phyloP scores from a whole-genome alignment of 2,329 filamentous ascomycete species.

The Beauveria pseudobassiana region DNA sequence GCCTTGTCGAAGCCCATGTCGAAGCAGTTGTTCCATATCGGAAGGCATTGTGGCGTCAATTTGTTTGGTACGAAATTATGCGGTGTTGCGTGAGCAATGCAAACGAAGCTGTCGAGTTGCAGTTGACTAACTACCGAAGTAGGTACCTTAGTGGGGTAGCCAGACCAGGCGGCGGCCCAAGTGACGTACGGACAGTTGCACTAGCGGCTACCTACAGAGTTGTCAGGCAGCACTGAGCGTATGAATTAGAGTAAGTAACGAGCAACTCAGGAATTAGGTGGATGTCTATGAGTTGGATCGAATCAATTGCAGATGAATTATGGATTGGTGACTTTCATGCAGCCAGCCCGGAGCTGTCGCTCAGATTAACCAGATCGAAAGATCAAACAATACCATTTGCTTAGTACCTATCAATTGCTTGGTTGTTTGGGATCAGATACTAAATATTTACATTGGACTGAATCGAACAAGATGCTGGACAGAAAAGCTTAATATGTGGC shows the following conservation, averaged over 20 bases:
- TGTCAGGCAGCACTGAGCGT: background rate
- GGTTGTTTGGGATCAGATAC: no score
- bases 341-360: no score
- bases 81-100: background rate
- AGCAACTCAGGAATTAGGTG: background rate
- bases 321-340: background rate
- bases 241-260: background rate
- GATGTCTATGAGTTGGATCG: no score
- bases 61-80: background rate
- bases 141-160: background rate
- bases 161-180: background rate
- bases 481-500: no score
- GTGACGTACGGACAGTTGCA: background rate
- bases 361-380: no score
- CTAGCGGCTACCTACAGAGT: background rate
- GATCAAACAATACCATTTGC: no score
- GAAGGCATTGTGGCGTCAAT: conserved; percentile 33
- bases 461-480: no score
- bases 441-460: no score
- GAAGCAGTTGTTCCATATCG: conserved; percentile 53
- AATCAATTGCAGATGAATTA: background rate
- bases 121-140: no score
- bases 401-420: no score
- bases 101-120: background rate
- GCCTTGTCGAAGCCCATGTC: conserved; percentile 79